A percentile compares a stretch with the other conserved stretches of the same genome.
Conservation (phyloP, 371 early-diverging fungal species). For the Mucor saturninus region DNA sequence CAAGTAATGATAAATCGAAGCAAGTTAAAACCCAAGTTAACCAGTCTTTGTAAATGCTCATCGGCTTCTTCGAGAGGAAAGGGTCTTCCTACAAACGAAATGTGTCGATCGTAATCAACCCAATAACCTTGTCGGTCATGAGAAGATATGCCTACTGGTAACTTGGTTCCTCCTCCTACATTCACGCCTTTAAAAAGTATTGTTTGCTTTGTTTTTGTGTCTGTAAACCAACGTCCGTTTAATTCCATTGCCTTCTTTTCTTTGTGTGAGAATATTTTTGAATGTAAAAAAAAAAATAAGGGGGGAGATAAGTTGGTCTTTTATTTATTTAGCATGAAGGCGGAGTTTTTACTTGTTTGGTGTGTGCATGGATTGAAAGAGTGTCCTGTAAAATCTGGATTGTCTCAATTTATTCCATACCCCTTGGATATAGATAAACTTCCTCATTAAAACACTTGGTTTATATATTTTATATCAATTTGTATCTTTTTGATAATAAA, state of each 20-base stretch:
- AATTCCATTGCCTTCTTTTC: constrained; percentile 37
- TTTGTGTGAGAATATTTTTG: background rate
- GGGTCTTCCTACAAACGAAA: constrained; percentile 75
- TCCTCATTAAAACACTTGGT: no score
- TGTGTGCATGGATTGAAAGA: no score
- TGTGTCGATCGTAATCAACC: constrained; percentile 59
- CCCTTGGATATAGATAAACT: no score
- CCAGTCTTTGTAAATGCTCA: constrained; percentile 75
- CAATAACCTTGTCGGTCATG: constrained; percentile 57
- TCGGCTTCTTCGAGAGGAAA: constrained; percentile 86
- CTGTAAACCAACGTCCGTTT: constrained; percentile 68
- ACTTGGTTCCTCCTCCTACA: constrained; percentile 66
- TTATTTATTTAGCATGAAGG: background rate
- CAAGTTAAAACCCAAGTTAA: constrained; percentile 81
- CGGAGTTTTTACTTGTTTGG: background rate
- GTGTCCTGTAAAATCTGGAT: no score
- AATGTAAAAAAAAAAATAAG: background rate
- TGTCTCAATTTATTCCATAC: no score
- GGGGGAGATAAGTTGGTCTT: background rate
- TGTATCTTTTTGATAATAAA: no score
- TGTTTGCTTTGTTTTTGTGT: constrained; percentile 54
- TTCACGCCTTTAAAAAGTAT: constrained; percentile 72
- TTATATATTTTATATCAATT: no score
- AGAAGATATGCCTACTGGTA: constrained; percentile 56
- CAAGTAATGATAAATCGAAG: constrained; percentile 80